Base-by-base conservation (phyloP, 768 basidiomycete species). In the Chalciporus sphaerocephalus region DNA sequence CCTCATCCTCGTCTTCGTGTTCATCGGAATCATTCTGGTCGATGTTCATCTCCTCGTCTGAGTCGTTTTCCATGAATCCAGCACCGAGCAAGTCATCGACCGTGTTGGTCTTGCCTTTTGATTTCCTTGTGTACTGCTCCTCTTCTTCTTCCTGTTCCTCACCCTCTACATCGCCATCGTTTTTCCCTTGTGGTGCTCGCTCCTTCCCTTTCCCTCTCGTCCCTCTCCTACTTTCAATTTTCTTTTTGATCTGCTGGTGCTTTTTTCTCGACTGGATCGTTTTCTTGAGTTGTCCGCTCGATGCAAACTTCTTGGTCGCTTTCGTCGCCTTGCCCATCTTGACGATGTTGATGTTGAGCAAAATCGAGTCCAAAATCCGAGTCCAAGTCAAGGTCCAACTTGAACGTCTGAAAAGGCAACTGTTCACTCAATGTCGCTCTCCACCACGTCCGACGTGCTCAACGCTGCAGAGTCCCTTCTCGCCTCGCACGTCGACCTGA, bases 271-370 rank as follows among this genome's bases (percentile, higher is more conserved):
- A 77, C 56, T 90, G 76, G 40, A 98, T 96, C 16, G 82, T 80
- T 53, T 89, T 86, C 60, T 91, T 90, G 42, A 98, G 80, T 59
- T 87, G 83, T 1, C 94, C 94, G 47, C 87, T 91, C 4, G 88
- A 74, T 8, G 85, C 87, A 55, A 94, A 94, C 69, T 94, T 92
- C 60, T 85, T 83, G 10, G 87, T 86, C 0, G 89, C 80, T 44
- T 62, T 62, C 30, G 79, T 69, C 16, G 82, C 79, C 55, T 87
- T 91, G 20, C 68, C 76, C 79, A 80, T 78, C 24, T 12, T 28
- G 25, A 32, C 12, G n/a, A 15, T 5, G 30, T 5, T 12, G 27
- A 28, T 12, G 27, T 28, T 28, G 27, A 28, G 27, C 7, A 28
- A 28, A 28, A 10, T 25, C 6, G 10, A 25, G 24, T 6, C 24